Evolutionary conservation across 257 asterid genomes (phyloP).

Genomic region (Ligustrum vulgare): DNA sequence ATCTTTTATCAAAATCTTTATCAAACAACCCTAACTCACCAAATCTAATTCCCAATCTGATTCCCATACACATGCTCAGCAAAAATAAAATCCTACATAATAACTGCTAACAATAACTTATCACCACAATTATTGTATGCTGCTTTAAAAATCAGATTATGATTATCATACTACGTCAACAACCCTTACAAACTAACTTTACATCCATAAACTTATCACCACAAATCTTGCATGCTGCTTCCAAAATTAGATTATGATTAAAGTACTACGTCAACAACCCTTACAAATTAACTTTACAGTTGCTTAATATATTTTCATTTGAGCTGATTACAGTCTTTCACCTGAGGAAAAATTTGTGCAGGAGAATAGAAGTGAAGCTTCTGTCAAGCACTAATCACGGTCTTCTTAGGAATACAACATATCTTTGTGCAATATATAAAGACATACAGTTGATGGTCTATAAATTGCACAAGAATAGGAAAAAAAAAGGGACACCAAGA

Average conservation of each 20-base stretch:
- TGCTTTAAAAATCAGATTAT: background rate
- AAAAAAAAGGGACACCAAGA: background rate
- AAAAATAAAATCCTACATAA: background rate
- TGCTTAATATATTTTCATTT: background rate
- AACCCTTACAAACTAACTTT: too few species aligned
- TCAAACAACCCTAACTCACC: background rate
- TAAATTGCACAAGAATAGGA: background rate
- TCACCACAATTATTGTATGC: background rate
- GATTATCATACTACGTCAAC: background rate
- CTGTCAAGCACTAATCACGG: background rate
- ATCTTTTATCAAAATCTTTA: too few species aligned
- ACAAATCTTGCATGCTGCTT: too few species aligned
- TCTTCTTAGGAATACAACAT: background rate
- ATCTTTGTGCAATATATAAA: background rate
- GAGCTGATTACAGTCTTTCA: background rate
- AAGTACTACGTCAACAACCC: too few species aligned
- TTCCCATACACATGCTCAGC: background rate
- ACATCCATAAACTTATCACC: too few species aligned
- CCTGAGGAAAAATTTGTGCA: background rate
- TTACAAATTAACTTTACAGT: background rate
- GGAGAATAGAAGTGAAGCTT: background rate
- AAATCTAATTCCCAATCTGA: background rate
- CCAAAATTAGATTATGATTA: too few species aligned
- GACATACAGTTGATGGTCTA: background rate
- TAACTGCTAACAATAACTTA: background rate